phyloP scores from a whole-genome alignment of 179 eudicot genomes.

The Beta macrorhiza region DNA sequence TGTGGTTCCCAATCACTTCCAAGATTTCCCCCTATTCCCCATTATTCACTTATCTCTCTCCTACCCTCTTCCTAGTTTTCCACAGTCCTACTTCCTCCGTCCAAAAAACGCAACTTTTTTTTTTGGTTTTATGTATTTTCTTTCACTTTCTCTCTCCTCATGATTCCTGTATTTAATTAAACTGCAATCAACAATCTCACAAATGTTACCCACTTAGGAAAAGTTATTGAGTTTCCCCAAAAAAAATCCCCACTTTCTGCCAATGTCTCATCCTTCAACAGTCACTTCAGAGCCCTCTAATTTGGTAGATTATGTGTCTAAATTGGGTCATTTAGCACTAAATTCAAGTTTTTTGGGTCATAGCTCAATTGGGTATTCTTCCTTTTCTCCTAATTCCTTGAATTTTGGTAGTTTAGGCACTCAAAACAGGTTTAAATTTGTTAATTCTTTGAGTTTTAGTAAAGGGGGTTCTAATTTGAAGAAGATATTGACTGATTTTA shows the following conservation, averaged over 20 bases:
- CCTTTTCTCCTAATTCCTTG: conserved; percentile 39
- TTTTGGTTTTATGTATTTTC: too few relatives aligned
- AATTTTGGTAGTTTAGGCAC: conserved; percentile 35
- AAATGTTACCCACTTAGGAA: conserved; percentile 13
- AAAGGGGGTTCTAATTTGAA: conserved; percentile 41
- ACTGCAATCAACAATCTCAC: neutral
- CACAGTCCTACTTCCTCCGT: conserved; percentile 21
- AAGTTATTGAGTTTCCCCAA: too few relatives aligned
- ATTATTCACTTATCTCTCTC: neutral
- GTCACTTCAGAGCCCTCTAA: conserved; percentile 48
- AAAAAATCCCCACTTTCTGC: neutral
- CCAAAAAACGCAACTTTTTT: conserved; percentile 19
- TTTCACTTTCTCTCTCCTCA: neutral
- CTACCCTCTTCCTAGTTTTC: neutral
- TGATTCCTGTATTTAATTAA: conserved; percentile 9
- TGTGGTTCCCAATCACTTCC: conserved; percentile 29
- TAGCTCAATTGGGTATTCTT: conserved; percentile 45
- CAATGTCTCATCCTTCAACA: conserved; percentile 55
- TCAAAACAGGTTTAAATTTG: conserved; percentile 38
- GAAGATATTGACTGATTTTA: conserved; percentile 55
- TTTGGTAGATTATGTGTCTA: conserved; percentile 38
- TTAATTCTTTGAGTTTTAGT: conserved; percentile 52
- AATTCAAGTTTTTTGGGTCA: conserved; percentile 36
- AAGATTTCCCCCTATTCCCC: conserved; percentile 21
- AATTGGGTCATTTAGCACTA: conserved; percentile 44